phyloP scores from a whole-genome alignment of 192 early-diverging fungal genomes.

The Allomyces macrogynus region DNA sequence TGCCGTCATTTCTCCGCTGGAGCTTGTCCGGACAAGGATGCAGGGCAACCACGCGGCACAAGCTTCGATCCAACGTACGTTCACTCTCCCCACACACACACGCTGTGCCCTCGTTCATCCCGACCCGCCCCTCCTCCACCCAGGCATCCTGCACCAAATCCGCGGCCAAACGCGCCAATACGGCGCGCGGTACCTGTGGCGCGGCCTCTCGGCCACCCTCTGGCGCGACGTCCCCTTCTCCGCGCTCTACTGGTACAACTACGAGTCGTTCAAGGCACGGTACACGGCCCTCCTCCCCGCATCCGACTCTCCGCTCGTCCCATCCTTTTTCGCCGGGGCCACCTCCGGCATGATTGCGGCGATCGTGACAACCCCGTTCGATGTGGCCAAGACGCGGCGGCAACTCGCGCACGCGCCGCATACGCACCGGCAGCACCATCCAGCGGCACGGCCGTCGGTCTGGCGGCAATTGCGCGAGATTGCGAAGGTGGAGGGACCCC shows the following conservation, averaged over 20 bases:
- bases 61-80: conserved; percentile 18
- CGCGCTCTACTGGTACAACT: conserved; percentile 81
- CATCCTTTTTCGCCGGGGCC: conserved; percentile 65
- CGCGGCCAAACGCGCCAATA: neutral
- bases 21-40: conserved; percentile 79
- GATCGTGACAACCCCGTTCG: conserved; percentile 75
- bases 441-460: neutral
- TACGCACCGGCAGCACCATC: neutral
- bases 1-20: conserved; percentile 65
- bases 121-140: neutral
- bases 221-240: conserved; percentile 94
- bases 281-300: conserved; percentile 18
- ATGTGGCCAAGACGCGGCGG: conserved; percentile 80
- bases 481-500: conserved; percentile 9
- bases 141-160: neutral
- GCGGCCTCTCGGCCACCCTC: conserved; percentile 68
- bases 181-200: conserved; percentile 31
- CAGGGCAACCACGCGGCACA: conserved; percentile 46
- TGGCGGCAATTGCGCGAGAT: conserved; percentile 5
- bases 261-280: conserved; percentile 53
- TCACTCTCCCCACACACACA: neutral
- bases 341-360: conserved; percentile 76
- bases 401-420: conserved; percentile 29
- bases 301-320: conserved; percentile 16
- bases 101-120: neutral